These are phyloP conservation scores for Rhizophora apiculata DNA, from an alignment of 345 rosid species.

Conservation along the genomic window DNA sequence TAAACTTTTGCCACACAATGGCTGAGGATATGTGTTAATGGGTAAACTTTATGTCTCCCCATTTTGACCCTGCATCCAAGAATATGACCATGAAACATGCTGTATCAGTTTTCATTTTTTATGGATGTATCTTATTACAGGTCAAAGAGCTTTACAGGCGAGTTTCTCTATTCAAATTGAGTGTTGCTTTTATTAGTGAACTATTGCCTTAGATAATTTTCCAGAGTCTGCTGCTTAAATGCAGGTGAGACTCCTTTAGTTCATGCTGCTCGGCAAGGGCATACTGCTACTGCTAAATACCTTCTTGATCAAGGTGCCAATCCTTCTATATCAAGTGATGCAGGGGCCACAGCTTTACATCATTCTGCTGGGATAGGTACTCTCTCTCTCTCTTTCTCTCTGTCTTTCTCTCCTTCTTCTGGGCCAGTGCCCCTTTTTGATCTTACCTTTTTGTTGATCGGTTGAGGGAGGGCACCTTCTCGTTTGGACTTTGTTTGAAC, in stretches of 20 bases:
- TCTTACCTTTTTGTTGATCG: too few relatives aligned
- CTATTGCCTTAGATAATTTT: conserved; percentile 2
- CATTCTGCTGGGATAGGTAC: conserved; percentile 86
- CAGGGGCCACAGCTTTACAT: conserved; percentile 87
- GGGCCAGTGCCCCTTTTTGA: background rate
- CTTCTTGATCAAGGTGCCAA: conserved; percentile 75
- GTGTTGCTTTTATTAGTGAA: too few relatives aligned
- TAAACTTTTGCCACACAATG: too few relatives aligned
- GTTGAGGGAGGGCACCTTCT: background rate
- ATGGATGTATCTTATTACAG: too few relatives aligned
- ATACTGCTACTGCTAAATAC: conserved; percentile 66
- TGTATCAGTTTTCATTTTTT: too few relatives aligned
- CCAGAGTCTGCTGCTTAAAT: conserved; percentile 19
- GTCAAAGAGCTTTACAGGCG: too few relatives aligned
- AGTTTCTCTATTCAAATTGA: background rate
- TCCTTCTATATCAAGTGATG: conserved; percentile 65
- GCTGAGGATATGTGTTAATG: too few relatives aligned
- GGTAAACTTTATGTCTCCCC: too few relatives aligned
- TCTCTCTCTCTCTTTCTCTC: background rate
- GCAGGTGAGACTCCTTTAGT: conserved; percentile 89
- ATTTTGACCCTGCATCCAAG: too few relatives aligned
- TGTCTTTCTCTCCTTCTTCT: background rate
- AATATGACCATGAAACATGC: too few relatives aligned
- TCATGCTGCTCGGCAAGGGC: conserved; percentile 94
- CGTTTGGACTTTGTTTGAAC: background rate